Evolutionary conservation across 768 basidiomycete species (phyloP).

Genomic region (Macrolepiota albuminosa): DNA sequence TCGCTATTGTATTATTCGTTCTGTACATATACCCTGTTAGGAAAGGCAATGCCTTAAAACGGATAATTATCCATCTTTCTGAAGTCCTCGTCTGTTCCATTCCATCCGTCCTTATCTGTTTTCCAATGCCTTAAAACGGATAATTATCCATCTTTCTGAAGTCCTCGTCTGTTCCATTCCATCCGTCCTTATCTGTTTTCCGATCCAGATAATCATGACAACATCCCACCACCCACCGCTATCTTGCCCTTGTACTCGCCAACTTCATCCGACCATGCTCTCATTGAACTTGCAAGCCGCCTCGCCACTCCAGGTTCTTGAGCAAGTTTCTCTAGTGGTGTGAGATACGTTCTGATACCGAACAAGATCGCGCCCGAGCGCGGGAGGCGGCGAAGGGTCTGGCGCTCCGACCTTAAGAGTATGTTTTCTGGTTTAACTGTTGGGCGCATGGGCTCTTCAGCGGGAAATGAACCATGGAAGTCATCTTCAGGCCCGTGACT

Average conservation of each 20-base stretch:
- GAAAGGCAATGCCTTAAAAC: conserved; percentile 9
- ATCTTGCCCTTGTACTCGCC: conserved; percentile 41
- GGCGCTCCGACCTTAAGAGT: conserved; percentile 58
- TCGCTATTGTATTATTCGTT: not conserved
- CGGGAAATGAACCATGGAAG: conserved; percentile 14
- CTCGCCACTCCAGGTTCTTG: conserved; percentile 56
- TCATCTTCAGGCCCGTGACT: conserved; percentile 27
- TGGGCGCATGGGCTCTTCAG: conserved; percentile 13
- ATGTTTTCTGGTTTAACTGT: conserved; percentile 37
- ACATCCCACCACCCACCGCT: conserved; percentile 27
- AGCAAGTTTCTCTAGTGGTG: conserved; percentile 45
- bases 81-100: conserved; percentile 10
- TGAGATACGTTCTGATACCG: conserved; percentile 63
- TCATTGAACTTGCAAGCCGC: conserved; percentile 57
- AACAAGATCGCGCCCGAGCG: conserved; percentile 62
- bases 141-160: conserved; percentile 15
- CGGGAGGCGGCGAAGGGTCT: conserved; percentile 61
- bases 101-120: conserved; percentile 7
- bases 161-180: conserved; percentile 10
- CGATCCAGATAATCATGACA: conserved; percentile 34
- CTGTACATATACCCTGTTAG: not conserved
- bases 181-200: conserved; percentile 16
- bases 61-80: conserved; percentile 18
- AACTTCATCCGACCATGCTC: conserved; percentile 64
- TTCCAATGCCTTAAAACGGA: conserved; percentile 16